Percentiles rank a stretch among this genome's conserved stretches.
Evolutionary conservation across 345 rosid genomes (phyloP).

Genomic region (Aquilaria malaccensis): DNA sequence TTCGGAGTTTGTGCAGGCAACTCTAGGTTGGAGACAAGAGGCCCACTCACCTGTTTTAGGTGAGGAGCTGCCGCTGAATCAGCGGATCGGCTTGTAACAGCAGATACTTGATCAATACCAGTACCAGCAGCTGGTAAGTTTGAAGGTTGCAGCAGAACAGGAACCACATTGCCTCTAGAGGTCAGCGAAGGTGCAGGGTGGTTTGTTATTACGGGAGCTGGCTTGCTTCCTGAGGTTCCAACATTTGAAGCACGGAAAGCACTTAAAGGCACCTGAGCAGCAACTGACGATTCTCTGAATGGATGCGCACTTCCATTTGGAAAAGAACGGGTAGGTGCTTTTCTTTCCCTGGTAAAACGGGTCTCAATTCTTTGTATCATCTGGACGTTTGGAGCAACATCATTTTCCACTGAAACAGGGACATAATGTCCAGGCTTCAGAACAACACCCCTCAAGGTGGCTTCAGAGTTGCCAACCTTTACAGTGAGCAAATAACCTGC

Average conservation of each 20-base stretch:
- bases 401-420: constrained; percentile 51
- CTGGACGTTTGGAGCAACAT: constrained; percentile 53
- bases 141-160: constrained; percentile 40
- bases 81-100: constrained; percentile 8
- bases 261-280: neutral
- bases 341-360: constrained; percentile 31
- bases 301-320: constrained; percentile 17
- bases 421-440: constrained; percentile 55
- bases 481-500: constrained; percentile 68
- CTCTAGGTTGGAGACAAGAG: constrained; percentile 17
- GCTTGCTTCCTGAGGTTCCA: constrained; percentile 15
- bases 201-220: constrained; percentile 20
- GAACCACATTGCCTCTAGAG: constrained; percentile 32
- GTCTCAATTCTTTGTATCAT: constrained; percentile 59
- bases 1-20: constrained; percentile 21
- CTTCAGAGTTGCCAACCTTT: constrained; percentile 44
- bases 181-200: constrained; percentile 24
- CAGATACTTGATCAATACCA: constrained; percentile 14
- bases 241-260: constrained; percentile 5
- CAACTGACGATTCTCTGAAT: neutral
- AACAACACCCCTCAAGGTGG: constrained; percentile 58
- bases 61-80: neutral
- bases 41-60: constrained; percentile 21
- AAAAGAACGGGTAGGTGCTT: constrained; percentile 15
- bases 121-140: constrained; percentile 33